These are phyloP conservation scores for Metschnikowia aberdeeniae DNA, from an alignment of 805 yeast species.

Conservation along the genomic window DNA sequence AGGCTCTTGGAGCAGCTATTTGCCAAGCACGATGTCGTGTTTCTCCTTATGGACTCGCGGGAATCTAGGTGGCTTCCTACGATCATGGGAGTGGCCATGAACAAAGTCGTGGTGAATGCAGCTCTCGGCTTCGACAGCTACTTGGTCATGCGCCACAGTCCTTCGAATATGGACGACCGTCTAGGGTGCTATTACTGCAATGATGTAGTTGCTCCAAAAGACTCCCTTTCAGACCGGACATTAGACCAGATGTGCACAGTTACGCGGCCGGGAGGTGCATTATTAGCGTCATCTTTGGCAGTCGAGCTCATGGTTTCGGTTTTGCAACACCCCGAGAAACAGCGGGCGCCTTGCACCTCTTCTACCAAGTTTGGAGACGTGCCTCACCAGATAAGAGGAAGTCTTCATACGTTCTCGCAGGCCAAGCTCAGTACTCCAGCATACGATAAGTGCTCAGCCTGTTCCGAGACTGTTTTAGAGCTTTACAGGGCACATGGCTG, in stretches of 20 bases:
- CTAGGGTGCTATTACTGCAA: slow-evolving; percentile 95
- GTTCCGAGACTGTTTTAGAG: slow-evolving; percentile 59
- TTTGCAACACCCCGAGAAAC: slow-evolving; percentile 59
- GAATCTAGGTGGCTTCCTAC: slow-evolving; percentile 99
- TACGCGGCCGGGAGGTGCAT: slow-evolving; percentile 93
- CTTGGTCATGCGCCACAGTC: slow-evolving; percentile 83
- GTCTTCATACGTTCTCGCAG: slow-evolving; percentile 60
- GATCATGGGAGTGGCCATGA: slow-evolving; percentile 60
- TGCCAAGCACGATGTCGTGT: slow-evolving; percentile 68
- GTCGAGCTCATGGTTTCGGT: slow-evolving; percentile 77
- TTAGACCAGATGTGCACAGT: slow-evolving; percentile 99
- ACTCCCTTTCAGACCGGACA: slow-evolving; percentile 81
- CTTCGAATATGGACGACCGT: slow-evolving; percentile 26
- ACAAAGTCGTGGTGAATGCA: slow-evolving; percentile 80
- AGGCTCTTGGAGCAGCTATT: slow-evolving; percentile 51
- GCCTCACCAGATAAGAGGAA: slow-evolving; percentile 93
- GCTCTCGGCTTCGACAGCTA: slow-evolving; percentile 95
- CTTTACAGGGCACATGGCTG: slow-evolving; percentile 58
- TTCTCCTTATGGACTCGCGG: slow-evolving; percentile 86
- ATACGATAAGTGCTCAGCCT: slow-evolving; percentile 81
- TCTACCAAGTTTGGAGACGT: slow-evolving; percentile 54
- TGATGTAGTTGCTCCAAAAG: slow-evolving; percentile 91
- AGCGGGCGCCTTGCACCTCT: slow-evolving; percentile 38
- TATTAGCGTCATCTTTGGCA: slow-evolving; percentile 80
- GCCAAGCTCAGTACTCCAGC: slow-evolving; percentile 66